Percentiles rank a stretch among this genome's conserved stretches.
phyloP scores from a whole-genome alignment of 1,284 basidiomycete genomes.

The Cutaneotrichosporon cyanovorans region DNA sequence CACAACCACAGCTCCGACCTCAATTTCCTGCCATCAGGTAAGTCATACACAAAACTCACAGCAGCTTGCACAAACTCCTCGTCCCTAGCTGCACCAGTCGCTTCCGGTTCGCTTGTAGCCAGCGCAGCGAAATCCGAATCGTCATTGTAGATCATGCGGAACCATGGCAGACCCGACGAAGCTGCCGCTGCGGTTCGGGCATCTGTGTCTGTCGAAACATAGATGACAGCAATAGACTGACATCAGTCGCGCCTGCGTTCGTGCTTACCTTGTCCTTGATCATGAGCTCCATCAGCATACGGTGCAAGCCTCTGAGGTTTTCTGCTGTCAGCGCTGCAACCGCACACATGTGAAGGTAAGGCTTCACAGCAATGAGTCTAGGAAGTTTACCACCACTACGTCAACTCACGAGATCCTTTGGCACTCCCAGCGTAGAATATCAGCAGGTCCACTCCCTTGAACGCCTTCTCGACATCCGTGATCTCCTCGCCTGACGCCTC shows the following conservation, averaged over 20 bases:
- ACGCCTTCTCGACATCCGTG: constrained; percentile 32
- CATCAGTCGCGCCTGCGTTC: background rate
- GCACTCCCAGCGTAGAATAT: constrained; percentile 43
- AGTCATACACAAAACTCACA: constrained; percentile 19
- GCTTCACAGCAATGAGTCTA: background rate
- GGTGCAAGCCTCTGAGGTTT: constrained; percentile 9
- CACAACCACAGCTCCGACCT: constrained; percentile 36
- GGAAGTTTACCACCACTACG: background rate
- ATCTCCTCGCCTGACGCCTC: constrained; percentile 37
- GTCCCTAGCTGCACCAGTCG: constrained; percentile 41
- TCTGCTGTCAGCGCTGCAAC: constrained; percentile 13
- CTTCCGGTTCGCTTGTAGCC: constrained; percentile 25
- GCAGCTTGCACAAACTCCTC: constrained; percentile 46
- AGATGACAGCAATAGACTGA: constrained; percentile 34
- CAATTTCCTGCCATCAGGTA: constrained; percentile 29
- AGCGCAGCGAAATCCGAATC: constrained; percentile 45
- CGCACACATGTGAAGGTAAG: too few species aligned
- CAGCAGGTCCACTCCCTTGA: constrained; percentile 39
- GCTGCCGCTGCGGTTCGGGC: constrained; percentile 23
- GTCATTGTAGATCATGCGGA: constrained; percentile 43
- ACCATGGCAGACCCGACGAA: constrained; percentile 39
- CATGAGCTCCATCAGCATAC: constrained; percentile 4
- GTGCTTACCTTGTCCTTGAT: constrained; percentile 10
- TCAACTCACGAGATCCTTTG: constrained; percentile 35
- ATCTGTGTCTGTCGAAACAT: constrained; percentile 43